Evolutionary conservation across 225 moss, liverwort and hornwort species (phyloP).

Genomic region (Takakia lepidozioides): DNA sequence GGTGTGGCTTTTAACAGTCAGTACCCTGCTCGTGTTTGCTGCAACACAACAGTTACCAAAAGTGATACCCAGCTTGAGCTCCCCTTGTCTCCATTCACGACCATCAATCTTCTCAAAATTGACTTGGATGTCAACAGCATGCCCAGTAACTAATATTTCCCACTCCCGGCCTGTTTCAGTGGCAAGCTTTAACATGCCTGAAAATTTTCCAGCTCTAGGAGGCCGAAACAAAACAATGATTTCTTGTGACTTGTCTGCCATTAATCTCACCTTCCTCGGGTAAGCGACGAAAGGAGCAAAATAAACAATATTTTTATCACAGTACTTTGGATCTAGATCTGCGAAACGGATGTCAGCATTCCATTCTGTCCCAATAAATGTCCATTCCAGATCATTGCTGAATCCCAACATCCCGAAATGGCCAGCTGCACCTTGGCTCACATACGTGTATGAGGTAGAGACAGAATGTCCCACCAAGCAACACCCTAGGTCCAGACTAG

Average conservation of each 20-base stretch:
- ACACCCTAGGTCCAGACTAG: slow-evolving; percentile 50
- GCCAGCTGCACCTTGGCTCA: slow-evolving; percentile 44
- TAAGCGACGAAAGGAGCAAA: slow-evolving; percentile 62
- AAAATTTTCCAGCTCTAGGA: slow-evolving; percentile 29
- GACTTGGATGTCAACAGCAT: slow-evolving; percentile 50
- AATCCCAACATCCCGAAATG: slow-evolving; percentile 38
- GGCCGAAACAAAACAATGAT: slow-evolving; percentile 71
- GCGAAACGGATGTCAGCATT: slow-evolving; percentile 36
- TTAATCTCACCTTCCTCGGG: slow-evolving; percentile 33
- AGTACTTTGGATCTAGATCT: slow-evolving; percentile 32
- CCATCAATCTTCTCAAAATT: slow-evolving; percentile 58
- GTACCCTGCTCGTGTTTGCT: slow-evolving; percentile 12
- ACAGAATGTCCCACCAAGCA: slow-evolving; percentile 54
- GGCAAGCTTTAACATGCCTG: slow-evolving; percentile 37
- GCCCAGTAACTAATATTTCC: slow-evolving; percentile 48
- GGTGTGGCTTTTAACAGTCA: slow-evolving; percentile 47
- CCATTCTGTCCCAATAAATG: slow-evolving; percentile 13
- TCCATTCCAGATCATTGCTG: slow-evolving; percentile 10
- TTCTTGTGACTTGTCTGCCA: slow-evolving; percentile 55
- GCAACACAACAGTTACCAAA: slow-evolving; percentile 59
- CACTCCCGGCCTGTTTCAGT: slow-evolving; percentile 56
- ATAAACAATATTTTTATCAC: slow-evolving; percentile 27
- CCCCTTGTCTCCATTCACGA: slow-evolving; percentile 37
- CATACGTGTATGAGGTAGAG: slow-evolving; percentile 26
- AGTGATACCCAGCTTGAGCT: slow-evolving; percentile 37